These are phyloP conservation scores for Nemophila menziesii DNA, from an alignment of 257 asterid species.

Conservation along the genomic window DNA sequence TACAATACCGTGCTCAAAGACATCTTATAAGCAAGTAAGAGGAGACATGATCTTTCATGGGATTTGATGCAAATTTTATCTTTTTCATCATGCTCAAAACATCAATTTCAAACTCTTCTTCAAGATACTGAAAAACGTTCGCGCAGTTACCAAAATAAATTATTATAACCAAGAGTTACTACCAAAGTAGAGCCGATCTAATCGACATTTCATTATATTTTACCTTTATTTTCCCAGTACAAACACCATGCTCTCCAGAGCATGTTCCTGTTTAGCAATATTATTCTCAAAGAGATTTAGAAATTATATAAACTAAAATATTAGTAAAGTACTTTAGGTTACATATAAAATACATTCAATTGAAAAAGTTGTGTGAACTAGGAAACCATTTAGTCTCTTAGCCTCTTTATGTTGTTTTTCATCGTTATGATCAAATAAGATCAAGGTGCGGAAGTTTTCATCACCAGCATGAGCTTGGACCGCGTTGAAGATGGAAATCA, in stretches of 20 bases:
- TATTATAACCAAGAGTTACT: too few relatives aligned
- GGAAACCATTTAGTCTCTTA: constrained; percentile 74
- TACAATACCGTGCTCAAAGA: background rate
- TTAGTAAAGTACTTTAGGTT: too few relatives aligned
- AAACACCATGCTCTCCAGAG: constrained; percentile 99
- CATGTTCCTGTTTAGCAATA: constrained; percentile 63
- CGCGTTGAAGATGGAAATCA: too few relatives aligned
- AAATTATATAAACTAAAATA: too few relatives aligned
- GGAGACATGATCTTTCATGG: constrained; percentile 94
- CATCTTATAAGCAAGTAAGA: constrained; percentile 48
- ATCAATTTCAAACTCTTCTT: constrained; percentile 89
- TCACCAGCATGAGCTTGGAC: constrained; percentile 99
- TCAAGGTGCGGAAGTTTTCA: constrained; percentile 78
- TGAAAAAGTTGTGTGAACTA: constrained; percentile 79
- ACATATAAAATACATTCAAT: constrained; percentile 93
- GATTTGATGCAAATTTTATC: constrained; percentile 82
- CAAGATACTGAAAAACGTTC: constrained; percentile 52
- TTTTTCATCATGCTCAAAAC: constrained; percentile 72
- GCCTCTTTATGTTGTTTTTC: constrained; percentile 71
- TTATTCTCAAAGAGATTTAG: too few relatives aligned
- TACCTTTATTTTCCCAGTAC: constrained; percentile 99
- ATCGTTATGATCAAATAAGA: constrained; percentile 60
- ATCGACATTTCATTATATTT: too few relatives aligned
- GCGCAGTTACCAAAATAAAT: background rate
- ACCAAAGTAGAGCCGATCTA: too few relatives aligned